phyloP scores from a whole-genome alignment of 2,329 filamentous ascomycete genomes.

The Aspergillus vadensis region DNA sequence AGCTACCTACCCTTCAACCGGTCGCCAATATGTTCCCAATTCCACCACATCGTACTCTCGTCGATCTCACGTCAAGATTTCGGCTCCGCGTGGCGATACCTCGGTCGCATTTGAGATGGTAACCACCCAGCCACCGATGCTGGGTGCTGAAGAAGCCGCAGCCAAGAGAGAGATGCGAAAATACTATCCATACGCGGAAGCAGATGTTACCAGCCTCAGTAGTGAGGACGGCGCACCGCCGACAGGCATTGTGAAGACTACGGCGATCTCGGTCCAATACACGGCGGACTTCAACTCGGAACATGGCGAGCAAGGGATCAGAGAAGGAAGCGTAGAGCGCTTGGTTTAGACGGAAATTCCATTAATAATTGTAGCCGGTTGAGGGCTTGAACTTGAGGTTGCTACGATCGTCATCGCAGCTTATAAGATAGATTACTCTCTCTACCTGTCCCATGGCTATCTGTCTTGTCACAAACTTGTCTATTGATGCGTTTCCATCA shows the following conservation, averaged over 20 bases:
- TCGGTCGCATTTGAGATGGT: neutral
- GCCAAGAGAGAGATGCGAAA: constrained; percentile 1
- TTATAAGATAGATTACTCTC: too few relatives aligned
- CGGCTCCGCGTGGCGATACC: neutral
- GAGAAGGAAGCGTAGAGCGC: neutral
- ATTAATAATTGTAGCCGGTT: too few relatives aligned
- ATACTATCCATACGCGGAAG: neutral
- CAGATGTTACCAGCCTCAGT: neutral
- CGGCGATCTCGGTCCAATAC: neutral
- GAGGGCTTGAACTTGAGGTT: too few relatives aligned
- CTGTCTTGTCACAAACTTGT: too few relatives aligned
- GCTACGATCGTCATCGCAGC: neutral
- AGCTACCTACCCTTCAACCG: neutral
- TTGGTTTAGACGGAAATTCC: neutral
- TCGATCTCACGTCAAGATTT: neutral
- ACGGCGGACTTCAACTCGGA: neutral
- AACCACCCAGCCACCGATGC: neutral
- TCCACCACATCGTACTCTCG: neutral
- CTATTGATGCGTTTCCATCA: too few relatives aligned
- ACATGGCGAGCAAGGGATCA: neutral
- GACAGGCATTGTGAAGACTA: neutral
- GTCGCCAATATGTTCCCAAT: neutral
- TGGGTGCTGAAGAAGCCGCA: neutral
- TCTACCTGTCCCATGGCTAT: too few relatives aligned
- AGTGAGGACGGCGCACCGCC: neutral